Base-by-base conservation (phyloP, 1,284 basidiomycete genomes). In the Ganoderma boninense region DNA sequence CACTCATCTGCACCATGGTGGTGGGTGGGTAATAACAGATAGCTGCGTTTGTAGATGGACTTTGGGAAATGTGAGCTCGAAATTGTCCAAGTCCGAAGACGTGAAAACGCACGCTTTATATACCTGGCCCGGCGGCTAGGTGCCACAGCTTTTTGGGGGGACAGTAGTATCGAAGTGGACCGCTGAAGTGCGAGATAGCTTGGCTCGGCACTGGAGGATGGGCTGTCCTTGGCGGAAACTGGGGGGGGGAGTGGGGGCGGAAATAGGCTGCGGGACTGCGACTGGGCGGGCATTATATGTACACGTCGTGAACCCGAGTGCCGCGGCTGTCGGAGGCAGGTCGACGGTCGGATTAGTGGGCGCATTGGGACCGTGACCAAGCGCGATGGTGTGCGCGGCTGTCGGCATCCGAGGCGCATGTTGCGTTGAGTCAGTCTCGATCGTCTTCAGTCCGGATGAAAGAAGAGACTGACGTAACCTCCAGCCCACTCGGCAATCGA, bases 1-100 rank as follows among this genome's bases (percentile, higher is more conserved):
- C 65, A 71, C 80, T 81, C 68, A 79, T 65, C 29, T 77, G 67
- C 32, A 44, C 69, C 74, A 77, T 80, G 60, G 61, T 59, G 32
- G 32, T 59, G 57, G 57, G n/a, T 59, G 57, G 7, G n/a, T 38
- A 18, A 59, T 32, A 32, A 32, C 29, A 32, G 29, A 32, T 4
- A 32, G 2, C 4, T 32, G 29, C 4, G 29, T 32, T 32, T 2
- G 29, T 32, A 4, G 29, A 32, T 32, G 29, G 16, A 56, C 54
- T 26, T 26, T 32, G 26, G 54, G 54, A 26, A 29, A 16, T n/a
- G 23, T 56, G 54, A 26, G 54, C 14, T 32, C 54, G 26, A 56
- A 13, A 26, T 23, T n/a, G 54, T 18, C 54, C 0, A 32, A 18
- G 54, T 56, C 5, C 54, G 26, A 38, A 60, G 20, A 11, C 7